Conservation (phyloP, 2,329 filamentous ascomycete genomes). For the Claviceps quebecensis region DNA sequence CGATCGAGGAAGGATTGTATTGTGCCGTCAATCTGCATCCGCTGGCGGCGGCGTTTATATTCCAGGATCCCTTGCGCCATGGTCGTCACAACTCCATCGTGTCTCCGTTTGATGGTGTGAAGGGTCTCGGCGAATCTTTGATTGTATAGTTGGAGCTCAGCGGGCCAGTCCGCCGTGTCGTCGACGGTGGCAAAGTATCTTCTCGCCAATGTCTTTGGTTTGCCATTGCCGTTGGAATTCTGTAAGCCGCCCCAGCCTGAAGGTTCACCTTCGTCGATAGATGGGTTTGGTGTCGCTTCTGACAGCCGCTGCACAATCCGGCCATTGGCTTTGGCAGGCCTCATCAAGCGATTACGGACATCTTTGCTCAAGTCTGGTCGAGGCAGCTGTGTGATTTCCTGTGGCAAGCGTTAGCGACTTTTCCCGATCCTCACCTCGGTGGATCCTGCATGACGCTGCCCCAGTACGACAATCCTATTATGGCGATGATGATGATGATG, state of each 20-base stretch:
- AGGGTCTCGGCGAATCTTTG: conserved; percentile 76
- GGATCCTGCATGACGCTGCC: neutral
- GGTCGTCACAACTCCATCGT: conserved; percentile 94
- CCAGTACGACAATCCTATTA: neutral
- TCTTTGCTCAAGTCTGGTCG: conserved; percentile 64
- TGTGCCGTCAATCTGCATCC: conserved; percentile 95
- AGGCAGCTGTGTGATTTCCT: conserved; percentile 85
- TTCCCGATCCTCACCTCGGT: neutral
- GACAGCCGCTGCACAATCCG: conserved; percentile 59
- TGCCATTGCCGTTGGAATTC: conserved; percentile 30
- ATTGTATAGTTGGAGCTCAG: conserved; percentile 90
- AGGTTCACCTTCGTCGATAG: conserved; percentile 73
- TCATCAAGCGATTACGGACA: conserved; percentile 65
- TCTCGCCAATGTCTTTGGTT: conserved; percentile 33
- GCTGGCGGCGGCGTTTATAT: conserved; percentile 90
- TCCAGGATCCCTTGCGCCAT: conserved; percentile 96
- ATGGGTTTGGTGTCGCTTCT: conserved; percentile 80
- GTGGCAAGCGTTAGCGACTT: conserved; percentile 4
- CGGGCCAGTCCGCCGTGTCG: conserved; percentile 79
- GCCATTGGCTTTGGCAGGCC: conserved; percentile 41
- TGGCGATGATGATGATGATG: neutral
- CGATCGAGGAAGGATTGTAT: conserved; percentile 96
- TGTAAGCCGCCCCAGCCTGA: conserved; percentile 38
- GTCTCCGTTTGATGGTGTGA: conserved; percentile 86
- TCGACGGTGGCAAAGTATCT: conserved; percentile 86